These are phyloP conservation scores for Saccharomycopsis fodiens DNA, from an alignment of 805 yeast genomes.

Conservation along the genomic window DNA sequence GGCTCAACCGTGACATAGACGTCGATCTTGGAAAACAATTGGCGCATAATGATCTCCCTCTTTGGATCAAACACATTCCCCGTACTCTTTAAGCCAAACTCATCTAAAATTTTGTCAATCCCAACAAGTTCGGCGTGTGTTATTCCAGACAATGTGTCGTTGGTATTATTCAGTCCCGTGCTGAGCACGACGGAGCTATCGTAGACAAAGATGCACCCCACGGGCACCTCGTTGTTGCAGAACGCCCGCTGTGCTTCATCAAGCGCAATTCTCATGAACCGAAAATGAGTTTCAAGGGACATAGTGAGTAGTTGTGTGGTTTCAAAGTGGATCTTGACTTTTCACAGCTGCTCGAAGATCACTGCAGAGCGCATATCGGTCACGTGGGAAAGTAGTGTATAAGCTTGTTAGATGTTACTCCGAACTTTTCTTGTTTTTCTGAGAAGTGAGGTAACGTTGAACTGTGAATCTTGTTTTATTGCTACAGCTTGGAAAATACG, in stretches of 20 bases:
- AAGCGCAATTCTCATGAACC: conserved; percentile 45
- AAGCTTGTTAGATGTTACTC: too few relatives aligned
- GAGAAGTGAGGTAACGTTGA: too few relatives aligned
- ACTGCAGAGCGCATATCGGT: too few relatives aligned
- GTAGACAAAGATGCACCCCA: conserved; percentile 67
- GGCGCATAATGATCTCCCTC: conserved; percentile 21
- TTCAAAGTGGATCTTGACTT: too few relatives aligned
- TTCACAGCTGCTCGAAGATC: too few relatives aligned
- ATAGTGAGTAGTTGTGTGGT: too few relatives aligned
- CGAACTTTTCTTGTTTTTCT: too few relatives aligned
- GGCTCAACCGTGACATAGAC: conserved; percentile 96
- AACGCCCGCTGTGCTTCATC: conserved; percentile 59
- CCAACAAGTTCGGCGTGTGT: conserved; percentile 91
- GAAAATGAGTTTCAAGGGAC: conserved; percentile 23
- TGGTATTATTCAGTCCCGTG: conserved; percentile 80
- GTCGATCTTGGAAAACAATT: conserved; percentile 46
- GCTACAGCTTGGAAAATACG: too few relatives aligned
- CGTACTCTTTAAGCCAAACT: conserved; percentile 57
- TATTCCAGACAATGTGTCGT: conserved; percentile 76
- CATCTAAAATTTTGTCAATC: conserved; percentile 43
- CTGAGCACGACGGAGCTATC: conserved; percentile 47
- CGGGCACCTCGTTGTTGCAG: conserved; percentile 69
- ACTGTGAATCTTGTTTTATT: too few relatives aligned
- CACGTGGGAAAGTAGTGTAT: too few relatives aligned
- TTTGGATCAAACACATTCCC: conserved; percentile 19